These are phyloP conservation scores for Lasiodiplodia sp. DNA, from an alignment of 2,329 filamentous ascomycete genomes.

Conservation along the genomic window DNA sequence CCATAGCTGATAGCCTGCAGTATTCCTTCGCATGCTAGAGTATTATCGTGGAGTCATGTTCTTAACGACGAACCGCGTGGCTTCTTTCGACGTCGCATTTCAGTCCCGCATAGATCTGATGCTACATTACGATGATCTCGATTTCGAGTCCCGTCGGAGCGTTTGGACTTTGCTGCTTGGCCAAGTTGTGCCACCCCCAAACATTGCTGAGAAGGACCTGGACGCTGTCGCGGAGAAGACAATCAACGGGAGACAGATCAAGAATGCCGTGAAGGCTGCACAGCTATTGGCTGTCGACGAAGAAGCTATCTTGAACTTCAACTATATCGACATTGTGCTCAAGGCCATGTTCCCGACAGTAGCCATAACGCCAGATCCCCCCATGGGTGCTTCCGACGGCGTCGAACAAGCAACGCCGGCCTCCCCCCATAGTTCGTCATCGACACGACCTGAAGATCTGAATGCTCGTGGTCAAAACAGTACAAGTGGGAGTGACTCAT, in stretches of 20 bases:
- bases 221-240: background rate
- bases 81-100: slow-evolving; percentile 36
- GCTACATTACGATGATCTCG: slow-evolving; percentile 10
- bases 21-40: slow-evolving; percentile 25
- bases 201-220: background rate
- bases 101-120: slow-evolving; percentile 22
- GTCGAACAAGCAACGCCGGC: no score
- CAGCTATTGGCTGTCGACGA: slow-evolving; percentile 6
- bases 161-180: background rate
- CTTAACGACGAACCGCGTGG: slow-evolving; percentile 45
- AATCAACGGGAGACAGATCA: slow-evolving; percentile 14
- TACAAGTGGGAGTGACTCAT: no score
- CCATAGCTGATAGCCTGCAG: background rate
- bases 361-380: no score
- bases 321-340: background rate
- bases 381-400: no score
- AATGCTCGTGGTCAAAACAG: no score
- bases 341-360: no score
- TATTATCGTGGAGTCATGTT: slow-evolving; percentile 40
- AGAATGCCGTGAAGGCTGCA: background rate
- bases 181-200: background rate
- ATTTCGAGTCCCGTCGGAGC: background rate
- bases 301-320: background rate
- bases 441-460: no score
- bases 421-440: no score